Evolutionary conservation across 805 yeast species (phyloP).

Genomic region (Myxozyma neotropica): DNA sequence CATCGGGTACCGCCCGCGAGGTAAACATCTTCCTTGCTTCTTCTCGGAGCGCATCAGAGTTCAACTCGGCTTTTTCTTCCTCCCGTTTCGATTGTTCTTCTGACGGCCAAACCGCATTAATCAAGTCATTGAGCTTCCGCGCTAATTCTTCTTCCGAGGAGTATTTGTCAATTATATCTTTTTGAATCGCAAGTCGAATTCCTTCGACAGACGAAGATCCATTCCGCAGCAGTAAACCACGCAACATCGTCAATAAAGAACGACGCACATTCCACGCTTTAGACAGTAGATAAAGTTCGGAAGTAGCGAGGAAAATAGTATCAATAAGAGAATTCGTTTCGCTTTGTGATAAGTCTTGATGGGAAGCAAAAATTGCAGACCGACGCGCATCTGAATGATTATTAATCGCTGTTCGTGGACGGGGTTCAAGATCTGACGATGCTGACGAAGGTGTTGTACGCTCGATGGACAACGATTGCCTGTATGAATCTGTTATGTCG

Average conservation of each 20-base stretch:
- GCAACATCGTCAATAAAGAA: slow-evolving; percentile 34
- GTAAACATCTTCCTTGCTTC: slow-evolving; percentile 34
- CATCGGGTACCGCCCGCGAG: slow-evolving; percentile 34
- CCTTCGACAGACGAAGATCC: slow-evolving; percentile 35
- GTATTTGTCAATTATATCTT: slow-evolving; percentile 31
- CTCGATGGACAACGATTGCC: slow-evolving; percentile 3
- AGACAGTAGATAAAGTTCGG: slow-evolving; percentile 34
- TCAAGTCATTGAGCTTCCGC: slow-evolving; percentile 25
- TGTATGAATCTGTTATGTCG: slow-evolving; percentile 6
- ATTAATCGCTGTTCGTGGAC: slow-evolving; percentile 1
- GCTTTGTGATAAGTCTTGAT: slow-evolving; percentile 19
- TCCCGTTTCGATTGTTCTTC: slow-evolving; percentile 5
- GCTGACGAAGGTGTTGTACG: background rate
- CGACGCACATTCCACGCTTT: slow-evolving; percentile 36
- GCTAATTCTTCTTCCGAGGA: slow-evolving; percentile 32
- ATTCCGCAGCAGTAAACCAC: slow-evolving; percentile 34
- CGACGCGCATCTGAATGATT: slow-evolving; percentile 8
- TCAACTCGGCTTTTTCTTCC: slow-evolving; percentile 12
- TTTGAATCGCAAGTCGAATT: slow-evolving; percentile 32
- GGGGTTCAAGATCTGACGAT: background rate
- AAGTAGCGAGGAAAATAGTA: slow-evolving; percentile 31
- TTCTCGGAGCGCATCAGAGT: slow-evolving; percentile 26
- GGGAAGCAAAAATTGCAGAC: slow-evolving; percentile 11
- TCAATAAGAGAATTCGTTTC: slow-evolving; percentile 33
- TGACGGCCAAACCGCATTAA: slow-evolving; percentile 27